A percentile compares a stretch with the other conserved stretches of the same genome.
Evolutionary conservation across 140 eudicot species (phyloP).

Genomic region (Ambrosia hybrid): DNA sequence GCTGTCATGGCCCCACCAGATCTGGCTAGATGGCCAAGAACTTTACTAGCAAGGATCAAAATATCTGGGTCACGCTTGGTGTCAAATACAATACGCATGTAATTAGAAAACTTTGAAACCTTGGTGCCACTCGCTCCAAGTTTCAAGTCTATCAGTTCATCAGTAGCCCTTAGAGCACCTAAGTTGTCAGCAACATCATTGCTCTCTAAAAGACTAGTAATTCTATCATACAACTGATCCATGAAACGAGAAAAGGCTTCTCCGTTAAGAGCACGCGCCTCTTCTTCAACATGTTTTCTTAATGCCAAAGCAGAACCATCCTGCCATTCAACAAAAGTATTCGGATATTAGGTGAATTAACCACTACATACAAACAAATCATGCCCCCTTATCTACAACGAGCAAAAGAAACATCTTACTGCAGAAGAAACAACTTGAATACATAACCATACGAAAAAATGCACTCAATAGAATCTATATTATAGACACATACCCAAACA

Average conservation of each 20-base stretch:
- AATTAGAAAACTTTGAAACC: constrained; percentile 78
- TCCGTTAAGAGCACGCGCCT: constrained; percentile 87
- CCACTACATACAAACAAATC: constrained; percentile 15
- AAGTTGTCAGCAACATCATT: constrained; percentile 81
- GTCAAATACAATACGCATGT: constrained; percentile 85
- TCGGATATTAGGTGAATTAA: not conserved
- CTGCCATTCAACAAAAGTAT: constrained; percentile 43
- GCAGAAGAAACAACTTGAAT: not conserved
- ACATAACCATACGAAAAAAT: not conserved
- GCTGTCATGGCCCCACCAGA: constrained; percentile 98
- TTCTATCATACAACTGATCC: constrained; percentile 87
- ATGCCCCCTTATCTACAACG: not conserved
- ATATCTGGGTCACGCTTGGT: constrained; percentile 84
- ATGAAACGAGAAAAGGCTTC: constrained; percentile 93
- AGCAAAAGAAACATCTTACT: not conserved
- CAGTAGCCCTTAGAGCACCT: constrained; percentile 93
- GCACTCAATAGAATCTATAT: not conserved
- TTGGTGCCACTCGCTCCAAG: constrained; percentile 93
- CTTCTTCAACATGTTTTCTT: constrained; percentile 83
- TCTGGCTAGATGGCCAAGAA: constrained; percentile 92
- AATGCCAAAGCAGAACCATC: constrained; percentile 89
- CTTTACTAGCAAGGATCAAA: constrained; percentile 85
- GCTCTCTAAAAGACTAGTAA: constrained; percentile 75
- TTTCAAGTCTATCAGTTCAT: constrained; percentile 81
- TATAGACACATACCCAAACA: no score